Evolutionary conservation across 163 green algal genomes (phyloP), one percentile per base, ranked within the genome.

Genomic region (Prototheca cutis): DNA sequence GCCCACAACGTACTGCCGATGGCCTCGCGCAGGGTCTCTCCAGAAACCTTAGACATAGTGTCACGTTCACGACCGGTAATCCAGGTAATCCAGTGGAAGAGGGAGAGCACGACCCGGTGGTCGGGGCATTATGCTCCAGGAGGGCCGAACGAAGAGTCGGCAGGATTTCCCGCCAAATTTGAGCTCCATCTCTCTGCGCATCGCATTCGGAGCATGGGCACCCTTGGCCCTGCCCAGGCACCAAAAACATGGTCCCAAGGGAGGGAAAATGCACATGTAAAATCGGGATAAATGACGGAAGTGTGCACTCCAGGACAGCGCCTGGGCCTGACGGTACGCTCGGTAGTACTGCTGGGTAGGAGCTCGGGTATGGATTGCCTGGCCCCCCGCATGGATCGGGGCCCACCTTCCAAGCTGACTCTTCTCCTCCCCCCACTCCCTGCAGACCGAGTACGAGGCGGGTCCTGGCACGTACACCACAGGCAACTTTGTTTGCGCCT

Each of bases 11-110:
- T 40, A 71, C 64, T 58, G n/a, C 51, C 40, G 62, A 94, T 86
- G 24, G 71, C 77, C 70, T 95, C 87, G 39, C 78, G 72, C 51
- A 95, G 73, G 68, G 81, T 79, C 48, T 95, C 87, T 74, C 77
- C 72, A 42, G 70, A 79, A 40, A 94, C 59, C 70, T 94, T 91
- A 62, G 70, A 83, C 77, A 42, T 42, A 10, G 53, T 66, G n/a
- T 49, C 56, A 61, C 54, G 70, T 61, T 19, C 52, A 40, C 28
- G 8, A 8, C 28, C 45, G 52, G 23, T 58, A 58, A 30, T 30
- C 52, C 28, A 40, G 17, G 29, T n/a, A n/a, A n/a, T n/a, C 36
- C 36, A 45, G 36, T 21, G 36, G 36, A 45, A 21, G 10, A 45
- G 36, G 36, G 13, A 45, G 10, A n/a, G n/a, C n/a, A n/a, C n/a